These are phyloP conservation scores for Staphylotrichum longicolle DNA, from an alignment of 495 filamentous ascomycete species.

Conservation along the genomic window DNA sequence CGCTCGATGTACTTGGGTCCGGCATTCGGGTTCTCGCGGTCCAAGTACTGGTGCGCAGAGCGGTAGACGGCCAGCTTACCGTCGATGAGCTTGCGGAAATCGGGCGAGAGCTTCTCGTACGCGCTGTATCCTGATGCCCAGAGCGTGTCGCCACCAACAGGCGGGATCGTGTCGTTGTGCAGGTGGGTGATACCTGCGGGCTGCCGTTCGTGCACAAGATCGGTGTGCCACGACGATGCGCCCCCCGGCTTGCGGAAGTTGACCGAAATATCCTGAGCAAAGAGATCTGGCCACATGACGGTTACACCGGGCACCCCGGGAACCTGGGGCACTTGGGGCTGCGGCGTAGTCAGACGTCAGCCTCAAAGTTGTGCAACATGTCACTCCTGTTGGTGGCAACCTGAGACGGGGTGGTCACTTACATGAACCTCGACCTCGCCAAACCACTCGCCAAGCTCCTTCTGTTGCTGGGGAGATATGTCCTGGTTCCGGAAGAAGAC, in stretches of 20 bases:
- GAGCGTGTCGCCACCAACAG: conserved; percentile 65
- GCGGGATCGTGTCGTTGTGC: conserved; percentile 65
- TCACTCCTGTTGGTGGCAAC: too few species aligned
- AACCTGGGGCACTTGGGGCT: conserved; percentile 70
- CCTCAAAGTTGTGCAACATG: too few species aligned
- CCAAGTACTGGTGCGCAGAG: conserved; percentile 65
- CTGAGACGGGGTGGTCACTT: conserved; percentile 25
- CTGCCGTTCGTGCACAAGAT: conserved; percentile 67
- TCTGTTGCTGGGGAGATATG: conserved; percentile 66
- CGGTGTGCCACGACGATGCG: conserved; percentile 65
- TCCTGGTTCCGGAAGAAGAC: conserved; percentile 77
- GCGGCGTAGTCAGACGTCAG: background rate
- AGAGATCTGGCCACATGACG: conserved; percentile 66
- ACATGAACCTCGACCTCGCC: conserved; percentile 69
- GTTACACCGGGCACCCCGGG: conserved; percentile 63
- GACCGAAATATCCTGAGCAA: conserved; percentile 53
- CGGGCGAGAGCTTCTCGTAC: conserved; percentile 69
- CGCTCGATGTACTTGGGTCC: conserved; percentile 65
- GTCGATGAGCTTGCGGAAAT: conserved; percentile 69
- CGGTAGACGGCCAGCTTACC: conserved; percentile 64
- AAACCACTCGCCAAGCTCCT: conserved; percentile 61
- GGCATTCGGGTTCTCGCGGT: conserved; percentile 57
- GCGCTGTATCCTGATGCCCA: conserved; percentile 69
- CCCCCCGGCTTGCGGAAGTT: conserved; percentile 65
- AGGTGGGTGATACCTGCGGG: conserved; percentile 69